Percentiles rank a stretch among this genome's conserved stretches.
These are phyloP conservation scores for Asterella californica DNA, from an alignment of 225 moss, liverwort and hornwort genomes.

Conservation along the genomic window DNA sequence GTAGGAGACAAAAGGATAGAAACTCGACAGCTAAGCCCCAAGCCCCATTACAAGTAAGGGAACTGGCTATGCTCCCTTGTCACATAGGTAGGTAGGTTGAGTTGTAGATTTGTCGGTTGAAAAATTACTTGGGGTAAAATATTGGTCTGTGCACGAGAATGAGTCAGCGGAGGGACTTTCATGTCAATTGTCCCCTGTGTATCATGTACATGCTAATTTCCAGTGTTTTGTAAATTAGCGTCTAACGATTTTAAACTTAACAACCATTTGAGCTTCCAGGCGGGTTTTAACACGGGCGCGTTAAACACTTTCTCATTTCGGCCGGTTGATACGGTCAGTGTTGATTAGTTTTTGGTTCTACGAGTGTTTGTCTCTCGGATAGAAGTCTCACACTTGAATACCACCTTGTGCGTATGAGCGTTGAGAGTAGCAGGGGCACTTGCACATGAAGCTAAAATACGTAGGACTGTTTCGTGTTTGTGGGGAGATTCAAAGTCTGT, in stretches of 20 bases:
- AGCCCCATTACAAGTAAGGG: constrained; percentile 22
- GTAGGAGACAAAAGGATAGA: constrained; percentile 19
- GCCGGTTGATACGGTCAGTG: background rate
- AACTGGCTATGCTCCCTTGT: constrained; percentile 20
- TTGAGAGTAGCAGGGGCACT: no score
- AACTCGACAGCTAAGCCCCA: constrained; percentile 19
- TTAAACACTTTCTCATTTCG: no score
- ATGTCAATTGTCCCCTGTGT: constrained; percentile 27
- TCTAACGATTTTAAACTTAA: background rate
- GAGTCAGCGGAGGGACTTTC: constrained; percentile 17
- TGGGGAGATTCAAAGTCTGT: no score
- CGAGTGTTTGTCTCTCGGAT: no score
- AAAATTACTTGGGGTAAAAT: constrained; percentile 27
- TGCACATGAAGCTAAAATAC: no score
- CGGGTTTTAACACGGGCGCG: no score
- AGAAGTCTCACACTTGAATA: no score
- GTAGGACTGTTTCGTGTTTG: no score
- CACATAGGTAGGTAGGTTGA: constrained; percentile 26
- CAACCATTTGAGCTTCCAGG: background rate
- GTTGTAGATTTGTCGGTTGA: constrained; percentile 23
- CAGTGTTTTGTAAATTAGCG: constrained; percentile 36
- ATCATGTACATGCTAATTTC: constrained; percentile 36
- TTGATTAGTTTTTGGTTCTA: no score
- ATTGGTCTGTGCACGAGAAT: constrained; percentile 28
- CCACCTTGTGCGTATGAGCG: no score